A percentile compares a stretch with the other conserved stretches of the same genome.
Conservation (phyloP, 768 basidiomycete species). For the Exidia glandulosa region DNA sequence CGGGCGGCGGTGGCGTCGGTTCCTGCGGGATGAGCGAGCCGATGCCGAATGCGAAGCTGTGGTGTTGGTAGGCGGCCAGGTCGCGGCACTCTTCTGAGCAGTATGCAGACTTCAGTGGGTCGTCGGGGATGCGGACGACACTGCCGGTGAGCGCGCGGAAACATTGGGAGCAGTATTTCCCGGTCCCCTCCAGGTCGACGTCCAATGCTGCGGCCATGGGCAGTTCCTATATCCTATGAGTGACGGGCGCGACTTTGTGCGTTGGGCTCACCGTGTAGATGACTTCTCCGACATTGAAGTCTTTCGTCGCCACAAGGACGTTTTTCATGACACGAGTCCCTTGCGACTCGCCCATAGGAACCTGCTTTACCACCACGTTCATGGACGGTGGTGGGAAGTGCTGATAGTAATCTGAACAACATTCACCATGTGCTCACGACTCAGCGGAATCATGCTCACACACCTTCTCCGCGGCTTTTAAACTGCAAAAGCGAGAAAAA, state of each 20-base stretch:
- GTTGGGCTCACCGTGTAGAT: constrained; percentile 54
- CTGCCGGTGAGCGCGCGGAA: constrained; percentile 41
- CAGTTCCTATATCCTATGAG: constrained; percentile 40
- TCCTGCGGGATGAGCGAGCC: constrained; percentile 47
- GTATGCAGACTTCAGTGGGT: constrained; percentile 50
- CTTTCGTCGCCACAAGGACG: constrained; percentile 51
- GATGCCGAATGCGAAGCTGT: constrained; percentile 59
- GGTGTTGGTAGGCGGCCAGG: constrained; percentile 45
- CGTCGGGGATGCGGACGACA: constrained; percentile 34
- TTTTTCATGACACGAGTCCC: constrained; percentile 21
- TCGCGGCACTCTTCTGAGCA: constrained; percentile 62
- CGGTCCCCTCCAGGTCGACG: constrained; percentile 52
- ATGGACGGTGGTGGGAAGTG: constrained; percentile 62
- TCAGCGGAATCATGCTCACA: constrained; percentile 10
- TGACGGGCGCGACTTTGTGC: background rate
- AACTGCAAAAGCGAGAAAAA: constrained; percentile 32
- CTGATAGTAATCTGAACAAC: constrained; percentile 56
- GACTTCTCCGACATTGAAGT: constrained; percentile 57
- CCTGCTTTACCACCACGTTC: constrained; percentile 50
- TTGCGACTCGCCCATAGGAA: constrained; percentile 2
- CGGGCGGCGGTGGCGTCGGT: constrained; percentile 15
- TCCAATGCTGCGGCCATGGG: constrained; percentile 66
- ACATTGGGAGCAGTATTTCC: constrained; percentile 65
- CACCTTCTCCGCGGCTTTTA: constrained; percentile 63
- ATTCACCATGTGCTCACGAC: background rate